Percentiles rank a stretch among this genome's conserved stretches.
Evolutionary conservation across 768 basidiomycete genomes (phyloP).

Genomic region (Tricholoma furcatifolium): DNA sequence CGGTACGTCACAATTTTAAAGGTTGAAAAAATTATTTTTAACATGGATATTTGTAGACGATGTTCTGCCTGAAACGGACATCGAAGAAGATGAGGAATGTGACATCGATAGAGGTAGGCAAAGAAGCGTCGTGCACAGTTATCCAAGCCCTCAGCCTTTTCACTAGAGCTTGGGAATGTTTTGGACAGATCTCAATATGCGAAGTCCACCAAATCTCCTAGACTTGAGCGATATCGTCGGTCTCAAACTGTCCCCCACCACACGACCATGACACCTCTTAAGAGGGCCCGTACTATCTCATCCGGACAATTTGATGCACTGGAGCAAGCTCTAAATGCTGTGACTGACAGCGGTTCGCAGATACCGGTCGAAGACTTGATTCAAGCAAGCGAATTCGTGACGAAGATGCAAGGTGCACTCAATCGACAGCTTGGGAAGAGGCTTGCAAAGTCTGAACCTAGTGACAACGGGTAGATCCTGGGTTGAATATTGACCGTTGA

Average conservation of each 20-base stretch:
- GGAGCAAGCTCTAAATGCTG: slow-evolving; percentile 40
- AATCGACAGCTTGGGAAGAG: slow-evolving; percentile 47
- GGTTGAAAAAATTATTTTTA: not conserved
- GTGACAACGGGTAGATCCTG: not conserved
- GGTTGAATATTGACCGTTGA: no score
- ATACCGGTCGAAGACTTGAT: slow-evolving; percentile 47
- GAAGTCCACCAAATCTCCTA: not conserved
- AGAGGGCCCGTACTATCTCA: slow-evolving; percentile 35
- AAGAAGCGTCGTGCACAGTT: not conserved
- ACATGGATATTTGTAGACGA: slow-evolving; percentile 7
- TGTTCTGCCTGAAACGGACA: slow-evolving; percentile 8
- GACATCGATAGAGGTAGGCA: slow-evolving; percentile 8
- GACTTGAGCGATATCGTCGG: not conserved
- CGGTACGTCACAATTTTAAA: slow-evolving; percentile 4
- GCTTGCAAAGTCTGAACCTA: slow-evolving; percentile 14
- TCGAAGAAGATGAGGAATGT: not conserved
- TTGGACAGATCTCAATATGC: not conserved
- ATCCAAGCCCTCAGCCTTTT: not conserved
- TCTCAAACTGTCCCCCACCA: slow-evolving; percentile 8
- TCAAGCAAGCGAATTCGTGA: slow-evolving; percentile 42
- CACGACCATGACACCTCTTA: slow-evolving; percentile 21
- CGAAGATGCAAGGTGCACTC: slow-evolving; percentile 44
- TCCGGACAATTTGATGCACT: slow-evolving; percentile 42
- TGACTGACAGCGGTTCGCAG: slow-evolving; percentile 46
- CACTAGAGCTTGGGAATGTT: slow-evolving; percentile 5